Base-by-base conservation (phyloP, 2,329 filamentous ascomycete species). In the Niveomyces coronatus region DNA sequence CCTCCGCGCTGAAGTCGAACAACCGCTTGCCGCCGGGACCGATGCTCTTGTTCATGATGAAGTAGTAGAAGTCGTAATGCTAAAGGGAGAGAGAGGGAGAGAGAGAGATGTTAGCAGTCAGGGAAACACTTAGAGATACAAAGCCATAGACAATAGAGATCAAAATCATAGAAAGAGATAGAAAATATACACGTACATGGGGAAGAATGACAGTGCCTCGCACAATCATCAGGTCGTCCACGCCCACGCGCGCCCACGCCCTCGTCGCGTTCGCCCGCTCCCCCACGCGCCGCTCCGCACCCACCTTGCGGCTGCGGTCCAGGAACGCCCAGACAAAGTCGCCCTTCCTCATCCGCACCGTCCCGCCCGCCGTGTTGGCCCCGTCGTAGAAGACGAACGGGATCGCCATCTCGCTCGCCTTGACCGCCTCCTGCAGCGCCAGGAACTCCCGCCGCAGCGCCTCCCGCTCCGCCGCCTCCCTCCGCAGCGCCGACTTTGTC, bases 351-450 rank as follows among this genome's bases (percentile, higher is more conserved):
- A 96, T 75, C 42, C 81, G 79, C 33, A 89, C 88, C 11, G 74
- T 74, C 2, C 89, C 88, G 13, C 87, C 86, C 0, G 88, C 84
- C 9, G 84, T 82, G 56, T 93, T 89, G 16, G 85, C 85, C 13
- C 91, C 91, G 49, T 96, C 89, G 62, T 95, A 96, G 56, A 96
- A 96, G 4, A 96, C 85, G 58, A 96, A 98, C 0, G 91, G 91
- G 22, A 98, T 81, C 13, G 83, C 71, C 39, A 98, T 84, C 53
- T 95, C 88, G 8, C 87, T 88, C 15, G 77, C 76, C 62, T 93
- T 94, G 47, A 96, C 83, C 0, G 79, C 76, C 44, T 93, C 85
- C 55, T 95, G 91, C 42, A 89, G 73, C 9, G 67, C 67, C 31
- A 94, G 57, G 51, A 94, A 98, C 53, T 96, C 89, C 17, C 79